Conservation (phyloP, 2,329 filamentous ascomycete species). For the Coniochaeta ligniaria region DNA sequence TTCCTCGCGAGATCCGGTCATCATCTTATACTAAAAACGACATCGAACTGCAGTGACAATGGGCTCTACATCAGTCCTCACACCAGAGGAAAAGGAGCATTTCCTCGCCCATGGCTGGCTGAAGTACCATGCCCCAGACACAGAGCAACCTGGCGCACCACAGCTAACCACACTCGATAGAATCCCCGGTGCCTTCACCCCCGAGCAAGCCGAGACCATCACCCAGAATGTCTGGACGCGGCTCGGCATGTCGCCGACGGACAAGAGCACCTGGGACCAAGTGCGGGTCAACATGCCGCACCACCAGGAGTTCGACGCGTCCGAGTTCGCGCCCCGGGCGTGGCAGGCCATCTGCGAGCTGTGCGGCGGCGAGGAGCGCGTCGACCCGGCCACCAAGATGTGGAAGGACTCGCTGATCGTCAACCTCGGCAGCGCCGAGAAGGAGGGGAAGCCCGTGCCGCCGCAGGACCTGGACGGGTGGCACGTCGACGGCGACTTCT, state of each 20-base stretch:
- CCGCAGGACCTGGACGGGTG: slow-evolving; percentile 49
- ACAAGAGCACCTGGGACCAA: slow-evolving; percentile 58
- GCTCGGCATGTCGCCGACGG: slow-evolving; percentile 55
- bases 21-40: neutral
- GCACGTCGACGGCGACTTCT: slow-evolving; percentile 69
- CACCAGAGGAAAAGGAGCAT: slow-evolving; percentile 30
- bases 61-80: slow-evolving; percentile 19
- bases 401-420: slow-evolving; percentile 66
- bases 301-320: slow-evolving; percentile 46
- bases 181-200: slow-evolving; percentile 27
- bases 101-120: slow-evolving; percentile 33
- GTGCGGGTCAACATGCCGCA: slow-evolving; percentile 58
- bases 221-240: slow-evolving; percentile 52
- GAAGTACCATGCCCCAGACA: slow-evolving; percentile 15
- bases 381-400: slow-evolving; percentile 37
- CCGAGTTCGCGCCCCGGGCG: slow-evolving; percentile 54
- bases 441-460: slow-evolving; percentile 38
- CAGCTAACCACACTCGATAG: slow-evolving; percentile 12
- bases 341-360: slow-evolving; percentile 62
- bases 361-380: slow-evolving; percentile 53
- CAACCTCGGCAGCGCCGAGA: slow-evolving; percentile 53
- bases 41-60: slow-evolving; percentile 3
- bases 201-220: slow-evolving; percentile 25
- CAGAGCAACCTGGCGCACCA: neutral
- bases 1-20: neutral